Evolutionary conservation across 768 basidiomycete genomes (phyloP), one percentile per base, ranked within the genome.

Genomic region (Amanita exitialis): DNA sequence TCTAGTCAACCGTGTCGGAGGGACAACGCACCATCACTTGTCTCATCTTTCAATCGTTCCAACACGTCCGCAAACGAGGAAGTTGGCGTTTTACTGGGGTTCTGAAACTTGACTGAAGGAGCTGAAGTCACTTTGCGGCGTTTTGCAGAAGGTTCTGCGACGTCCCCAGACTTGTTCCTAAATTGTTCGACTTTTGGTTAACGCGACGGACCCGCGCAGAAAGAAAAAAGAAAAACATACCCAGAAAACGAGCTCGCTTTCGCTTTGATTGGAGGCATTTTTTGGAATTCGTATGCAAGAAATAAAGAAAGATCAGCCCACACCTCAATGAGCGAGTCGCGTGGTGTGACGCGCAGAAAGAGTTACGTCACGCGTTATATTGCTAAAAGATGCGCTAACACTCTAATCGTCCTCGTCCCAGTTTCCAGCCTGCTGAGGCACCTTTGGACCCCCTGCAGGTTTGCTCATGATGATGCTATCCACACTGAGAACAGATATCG

Each of bases 401-500:
- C 16, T 25, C 60, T 63, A 77, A 61, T 79, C 75, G 64, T 90
- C 88, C 21, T 83, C 84, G 57, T 91, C 90, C 89, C 89, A 91
- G 63, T 89, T 88, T 5, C 87, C 82, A 35, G 84, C 75, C 64
- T 91, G 90, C 61, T 92, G 88, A 48, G 89, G 89, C 44, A 91
- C 72, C 64, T 90, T 91, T 44, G 88, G 89, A 44, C 89, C 88
- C 27, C 89, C 88, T 0, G 89, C 87, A n/a, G 87, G 86, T 62
- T 90, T 91, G 70, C 87, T 90, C 81, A 94, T 92, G 71, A 97
- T 96, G 64, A 98, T 97, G 61, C 89, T 91, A 68, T 99, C 96
- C 6, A 99, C 96, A 55, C 86, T 87, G 49, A 99, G 79, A 27
- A 96, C 89, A 0, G 90, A 84, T 36, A 88, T 77, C 1, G 93